These are phyloP conservation scores for Albophoma yamanashiensis DNA, from an alignment of 2,329 filamentous ascomycete species.

Conservation along the genomic window DNA sequence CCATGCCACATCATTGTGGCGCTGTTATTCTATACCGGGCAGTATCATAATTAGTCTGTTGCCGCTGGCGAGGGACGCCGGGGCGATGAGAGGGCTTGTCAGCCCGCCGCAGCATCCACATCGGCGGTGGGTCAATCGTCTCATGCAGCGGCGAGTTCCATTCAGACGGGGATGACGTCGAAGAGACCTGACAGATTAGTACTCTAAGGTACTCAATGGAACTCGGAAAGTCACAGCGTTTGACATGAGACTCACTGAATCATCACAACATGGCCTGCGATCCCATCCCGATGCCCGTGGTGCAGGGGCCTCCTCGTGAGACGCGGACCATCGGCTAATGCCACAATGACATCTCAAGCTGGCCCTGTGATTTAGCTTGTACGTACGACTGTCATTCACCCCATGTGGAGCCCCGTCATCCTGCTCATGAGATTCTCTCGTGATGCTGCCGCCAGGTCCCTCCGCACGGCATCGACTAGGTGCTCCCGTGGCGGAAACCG, in stretches of 20 bases:
- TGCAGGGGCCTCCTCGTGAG: neutral
- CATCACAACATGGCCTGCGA: neutral
- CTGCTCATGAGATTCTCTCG: neutral
- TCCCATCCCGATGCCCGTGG: neutral
- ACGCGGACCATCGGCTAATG: neutral
- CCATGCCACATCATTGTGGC: neutral
- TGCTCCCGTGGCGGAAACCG: neutral
- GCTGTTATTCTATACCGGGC: neutral
- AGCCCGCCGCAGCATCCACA: neutral
- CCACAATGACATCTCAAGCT: neutral
- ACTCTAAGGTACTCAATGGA: neutral
- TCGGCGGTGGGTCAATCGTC: neutral
- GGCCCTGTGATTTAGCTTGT: neutral
- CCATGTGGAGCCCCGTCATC: constrained; percentile 1
- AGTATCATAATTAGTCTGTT: neutral
- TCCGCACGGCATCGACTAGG: neutral
- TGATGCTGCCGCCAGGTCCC: neutral
- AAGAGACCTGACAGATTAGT: neutral
- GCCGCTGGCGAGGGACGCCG: neutral
- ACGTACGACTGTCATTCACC: neutral
- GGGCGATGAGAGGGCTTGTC: neutral
- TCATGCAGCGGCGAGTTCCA: neutral
- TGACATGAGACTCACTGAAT: neutral
- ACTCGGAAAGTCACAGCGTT: neutral
- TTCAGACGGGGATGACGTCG: neutral